A percentile compares a stretch with the other conserved stretches of the same genome.
Evolutionary conservation across 495 filamentous ascomycete genomes (phyloP).

Genomic region (Schizothecium vesticola): DNA sequence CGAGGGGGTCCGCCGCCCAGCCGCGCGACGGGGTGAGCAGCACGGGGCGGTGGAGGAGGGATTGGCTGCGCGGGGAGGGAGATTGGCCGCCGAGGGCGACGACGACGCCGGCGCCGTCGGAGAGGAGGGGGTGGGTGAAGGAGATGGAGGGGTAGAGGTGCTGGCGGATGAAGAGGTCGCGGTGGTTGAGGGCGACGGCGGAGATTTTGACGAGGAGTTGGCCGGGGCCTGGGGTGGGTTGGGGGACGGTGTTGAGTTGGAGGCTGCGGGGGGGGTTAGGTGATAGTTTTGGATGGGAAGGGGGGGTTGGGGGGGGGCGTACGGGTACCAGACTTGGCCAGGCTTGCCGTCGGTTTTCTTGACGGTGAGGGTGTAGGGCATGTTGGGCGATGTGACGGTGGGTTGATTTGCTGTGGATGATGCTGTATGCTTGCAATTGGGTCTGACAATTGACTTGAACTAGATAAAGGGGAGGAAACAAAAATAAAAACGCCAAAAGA

Average conservation of each 20-base stretch:
- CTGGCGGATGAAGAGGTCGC: slow-evolving; percentile 87
- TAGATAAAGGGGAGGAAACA: neutral
- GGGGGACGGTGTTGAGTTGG: slow-evolving; percentile 52
- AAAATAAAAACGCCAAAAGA: neutral
- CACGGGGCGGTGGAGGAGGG: slow-evolving; percentile 50
- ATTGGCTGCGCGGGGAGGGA: slow-evolving; percentile 26
- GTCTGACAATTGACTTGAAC: neutral
- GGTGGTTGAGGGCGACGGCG: slow-evolving; percentile 82
- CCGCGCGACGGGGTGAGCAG: slow-evolving; percentile 68
- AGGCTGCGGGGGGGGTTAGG: slow-evolving; percentile 45
- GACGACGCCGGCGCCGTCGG: slow-evolving; percentile 76
- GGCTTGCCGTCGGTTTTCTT: slow-evolving; percentile 62
- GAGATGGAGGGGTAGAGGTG: slow-evolving; percentile 81
- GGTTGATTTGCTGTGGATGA: neutral
- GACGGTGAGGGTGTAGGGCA: slow-evolving; percentile 45
- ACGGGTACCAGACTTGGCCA: slow-evolving; percentile 81
- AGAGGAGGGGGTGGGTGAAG: slow-evolving; percentile 67
- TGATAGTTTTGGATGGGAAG: neutral
- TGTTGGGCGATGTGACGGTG: slow-evolving; percentile 18
- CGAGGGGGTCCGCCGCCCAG: slow-evolving; percentile 64
- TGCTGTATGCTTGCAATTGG: neutral
- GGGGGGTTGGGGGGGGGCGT: slow-evolving; percentile 23
- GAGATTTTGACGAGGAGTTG: slow-evolving; percentile 66
- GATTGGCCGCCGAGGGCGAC: slow-evolving; percentile 55
- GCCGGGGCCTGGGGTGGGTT: slow-evolving; percentile 53